Evolutionary conservation across 352 stramenopile genomes (phyloP), one percentile per base, ranked within the genome.

Genomic region (Phytophthora podocarpi): DNA sequence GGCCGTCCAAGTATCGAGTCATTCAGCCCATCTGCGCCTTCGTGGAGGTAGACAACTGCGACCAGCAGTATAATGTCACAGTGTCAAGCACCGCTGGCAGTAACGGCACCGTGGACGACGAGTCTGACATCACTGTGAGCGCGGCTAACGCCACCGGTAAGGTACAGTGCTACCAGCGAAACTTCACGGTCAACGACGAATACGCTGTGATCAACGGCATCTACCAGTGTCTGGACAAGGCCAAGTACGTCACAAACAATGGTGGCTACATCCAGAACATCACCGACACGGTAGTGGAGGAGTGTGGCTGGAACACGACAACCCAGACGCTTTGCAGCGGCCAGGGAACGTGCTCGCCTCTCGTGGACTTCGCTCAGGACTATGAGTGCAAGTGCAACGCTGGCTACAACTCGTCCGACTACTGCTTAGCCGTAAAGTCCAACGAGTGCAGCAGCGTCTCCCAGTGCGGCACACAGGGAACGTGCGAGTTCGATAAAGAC

Each of bases 371-470:
- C 32, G 67, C 76, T 12, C 67, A 86, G 46, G 69, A 88, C 49
- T 94, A 91, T 57, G 72, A 75, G 45, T 94, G 85, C 67, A 80
- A 87, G 51, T 94, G 85, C 67, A 89, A 94, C 63, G 67, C 68
- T 36, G 85, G 85, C 28, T 94, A 85, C 63, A 74, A 82, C 42
- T 56, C 62, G 35, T 76, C 72, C 34, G 68, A 85, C 52, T 79
- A 76, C 54, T 94, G 85, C 74, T 54, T 67, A 34, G 51, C 48
- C 0, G 61, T 75, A 11, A 70, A 64, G 21, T 91, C 79, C 42
- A 92, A 91, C 59, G 63, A 82, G 8, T 94, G 85, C 65, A 89
- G 82, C 63, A 91, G 71, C 50, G 76, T 91, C 36, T 62, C 79
- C 1, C 82, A 90, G 58, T 94, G 85, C 41, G 85, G 82, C 36